Evolutionary conservation across 768 basidiomycete genomes (phyloP), one percentile per base, ranked within the genome.

Genomic region (Tulasnella sp.): DNA sequence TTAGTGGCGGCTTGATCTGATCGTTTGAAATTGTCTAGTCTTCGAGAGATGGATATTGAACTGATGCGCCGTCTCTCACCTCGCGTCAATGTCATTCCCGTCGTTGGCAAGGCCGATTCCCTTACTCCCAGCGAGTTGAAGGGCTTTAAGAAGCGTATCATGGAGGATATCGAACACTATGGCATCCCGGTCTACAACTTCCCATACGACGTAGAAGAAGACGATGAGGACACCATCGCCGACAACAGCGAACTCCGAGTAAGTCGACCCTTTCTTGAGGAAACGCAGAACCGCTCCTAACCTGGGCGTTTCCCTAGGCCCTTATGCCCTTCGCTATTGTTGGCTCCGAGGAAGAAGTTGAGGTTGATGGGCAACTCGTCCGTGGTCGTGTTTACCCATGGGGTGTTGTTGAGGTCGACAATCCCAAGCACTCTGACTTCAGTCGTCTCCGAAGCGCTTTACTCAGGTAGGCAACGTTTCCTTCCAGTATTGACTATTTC

Each of bases 361-460:
- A 96, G 81, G 88, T 98, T 78, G 91, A 94, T 71, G 97, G 96
- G 37, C 90, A 96, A 83, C 90, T 90, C 64, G 91, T 97, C 79
- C 92, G 97, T 77, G 97, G 93, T 52, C 88, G 97, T 79, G 91
- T 95, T 81, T 99, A 99, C 84, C 97, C 97, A 4, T 99, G 97
- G 97, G 97, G 97, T 81, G 88, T 99, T 77, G 97, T 93, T 71
- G 96, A 99, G 82, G 96, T 99, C 78, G 97, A 99, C 86, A 98
- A 99, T 84, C 95, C 96, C n/a, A 93, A 94, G 83, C 97, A 99
- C 85, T 97, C 94, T n/a, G 97, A 99, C 86, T 99, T 99, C 83
- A 93, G 92, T 83, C 87, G 95, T 76, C 89, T 99, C 77, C 87
- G 97, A 80, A 92, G 93, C 78, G 97, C 96, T 54, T 86, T 99